Evolutionary conservation across 139 green algal species (phyloP), one percentile per base, ranked within the genome.

Genomic region (Prasinococcaceae sp.): DNA sequence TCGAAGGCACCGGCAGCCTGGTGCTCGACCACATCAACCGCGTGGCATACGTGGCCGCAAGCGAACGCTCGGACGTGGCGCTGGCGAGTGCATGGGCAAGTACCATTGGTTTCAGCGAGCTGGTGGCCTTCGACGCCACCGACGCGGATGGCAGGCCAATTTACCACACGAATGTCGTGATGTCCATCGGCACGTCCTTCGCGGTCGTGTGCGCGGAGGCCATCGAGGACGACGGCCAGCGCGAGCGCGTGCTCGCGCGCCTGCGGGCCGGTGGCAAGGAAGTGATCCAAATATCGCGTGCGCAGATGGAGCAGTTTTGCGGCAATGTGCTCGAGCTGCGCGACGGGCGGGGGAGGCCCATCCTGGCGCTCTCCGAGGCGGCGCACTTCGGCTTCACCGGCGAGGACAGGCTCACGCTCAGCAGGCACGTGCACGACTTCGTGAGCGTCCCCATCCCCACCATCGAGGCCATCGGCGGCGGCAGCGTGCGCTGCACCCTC

Each of bases 121-220:
- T 88, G 16, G 77, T 92, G 9, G 72, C 70, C 2, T 92, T 92
- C 69, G 50, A 63, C 50, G 68, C 44, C 23, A 61, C 28, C 3
- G 76, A 84, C 50, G 45, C n/a, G 1, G 10, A 41, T 3, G 79
- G 77, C 55, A 70, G 69, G 36, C 49, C 62, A 0, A 78, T 96
- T 22, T 96, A 96, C 66, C 87, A 96, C 82, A 96, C 87, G 29
- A 96, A 96, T 58, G 87, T 96, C 8, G 88, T 94, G 82, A 94
- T 95, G 84, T 78, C 79, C 14, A 65, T 95, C 6, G 85, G 86
- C 61, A 88, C 83, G 1, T 72, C 76, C 26, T 78, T 93, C 27
- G 88, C 88, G 10, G 78, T 96, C 35, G 85, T 90, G 50, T 96
- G 88, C 60, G 52, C 66, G 14, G 88, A 93, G 51, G 72, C 50